Evolutionary conservation across 164 flowering plant species (phyloP), one percentile per base, ranked within the genome.

Genomic region (Nymphaea colorata): DNA sequence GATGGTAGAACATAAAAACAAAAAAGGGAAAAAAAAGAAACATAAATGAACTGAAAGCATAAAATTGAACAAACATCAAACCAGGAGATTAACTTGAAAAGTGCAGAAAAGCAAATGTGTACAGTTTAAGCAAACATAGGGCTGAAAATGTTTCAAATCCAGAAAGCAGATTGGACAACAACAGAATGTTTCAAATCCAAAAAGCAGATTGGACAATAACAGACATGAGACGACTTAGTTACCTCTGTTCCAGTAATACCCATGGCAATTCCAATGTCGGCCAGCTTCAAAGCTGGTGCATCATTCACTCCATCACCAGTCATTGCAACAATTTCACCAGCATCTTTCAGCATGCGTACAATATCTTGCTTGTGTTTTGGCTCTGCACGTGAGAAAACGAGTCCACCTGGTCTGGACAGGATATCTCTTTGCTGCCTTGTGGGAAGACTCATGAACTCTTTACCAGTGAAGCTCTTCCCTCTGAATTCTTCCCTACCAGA

Each of bases 301-400:
- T 90, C 97, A 77, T 93, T 93, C 57, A 93, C 98, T 18, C 98
- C 98, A 72, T 93, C 98, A 44, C 98, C 98, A 17, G 98, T 90
- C 98, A 93, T 93, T 69, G 98, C 98, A 67, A 90, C 98, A 77
- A 90, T 78, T 68, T 93, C 96, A 10, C 91, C 97, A 80, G 76
- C 82, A 62, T 89, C 97, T 71, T 93, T 90, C 44, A 93, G 82
- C 86, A 86, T 76, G 76, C 97, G 84, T 2, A 93, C 98, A 65
- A 93, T 89, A 4, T 93, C 97, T 79, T 93, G 98, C 75, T 90
- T 93, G 74, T 90, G 98, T 73, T 81, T 84, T 8, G 98, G 98
- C 79, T 93, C 97, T 14, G 98, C 96, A 43, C 96, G 88, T 18
- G 92, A 86, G 68, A 87, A 89, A 18, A 89, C 85, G 78, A 79